Evolutionary conservation across 768 basidiomycete genomes (phyloP).

Genomic region (Auricularia heimuer): DNA sequence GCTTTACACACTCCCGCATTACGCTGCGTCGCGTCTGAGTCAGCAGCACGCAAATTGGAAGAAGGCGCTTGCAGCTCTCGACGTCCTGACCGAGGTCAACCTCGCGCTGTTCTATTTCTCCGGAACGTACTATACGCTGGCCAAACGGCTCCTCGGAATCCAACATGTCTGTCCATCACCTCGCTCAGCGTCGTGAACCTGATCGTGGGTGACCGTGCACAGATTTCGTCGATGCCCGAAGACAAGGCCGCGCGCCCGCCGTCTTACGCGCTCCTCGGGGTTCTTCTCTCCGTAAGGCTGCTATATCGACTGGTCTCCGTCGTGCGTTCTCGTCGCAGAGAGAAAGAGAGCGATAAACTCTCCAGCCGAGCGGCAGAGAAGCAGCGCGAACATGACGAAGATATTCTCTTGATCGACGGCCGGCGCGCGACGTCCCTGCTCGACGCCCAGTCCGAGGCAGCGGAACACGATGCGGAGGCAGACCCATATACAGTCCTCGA

Average conservation of each 20-base stretch:
- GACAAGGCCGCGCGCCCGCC: conserved; percentile 67
- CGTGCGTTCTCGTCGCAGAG: conserved; percentile 15
- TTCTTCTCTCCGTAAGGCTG: conserved; percentile 57
- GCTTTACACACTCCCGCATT: conserved; percentile 56
- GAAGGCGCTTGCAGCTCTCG: conserved; percentile 24
- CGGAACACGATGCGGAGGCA: conserved; percentile 49
- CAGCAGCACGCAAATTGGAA: conserved; percentile 9
- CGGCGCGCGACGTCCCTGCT: conserved; percentile 37
- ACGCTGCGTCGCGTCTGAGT: conserved; percentile 45
- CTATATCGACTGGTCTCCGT: conserved; percentile 44
- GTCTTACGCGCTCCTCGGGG: conserved; percentile 77
- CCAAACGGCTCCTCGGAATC: conserved; percentile 56
- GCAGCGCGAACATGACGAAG: conserved; percentile 20
- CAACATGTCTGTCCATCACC: conserved; percentile 42
- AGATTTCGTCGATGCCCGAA: conserved; percentile 68
- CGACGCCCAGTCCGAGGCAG: conserved; percentile 44
- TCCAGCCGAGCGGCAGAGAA: conserved; percentile 17
- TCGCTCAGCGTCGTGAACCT: not conserved
- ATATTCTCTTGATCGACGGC: conserved; percentile 47
- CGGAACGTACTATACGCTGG: conserved; percentile 69
- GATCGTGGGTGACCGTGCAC: not conserved
- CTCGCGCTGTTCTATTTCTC: conserved; percentile 71
- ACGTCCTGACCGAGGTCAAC: conserved; percentile 58
- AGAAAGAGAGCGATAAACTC: not conserved
- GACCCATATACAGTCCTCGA: conserved; percentile 62